Percentiles rank a stretch among this genome's conserved stretches.
Evolutionary conservation across 495 filamentous ascomycete genomes (phyloP).

Genomic region (Aspergillus haitiensis): DNA sequence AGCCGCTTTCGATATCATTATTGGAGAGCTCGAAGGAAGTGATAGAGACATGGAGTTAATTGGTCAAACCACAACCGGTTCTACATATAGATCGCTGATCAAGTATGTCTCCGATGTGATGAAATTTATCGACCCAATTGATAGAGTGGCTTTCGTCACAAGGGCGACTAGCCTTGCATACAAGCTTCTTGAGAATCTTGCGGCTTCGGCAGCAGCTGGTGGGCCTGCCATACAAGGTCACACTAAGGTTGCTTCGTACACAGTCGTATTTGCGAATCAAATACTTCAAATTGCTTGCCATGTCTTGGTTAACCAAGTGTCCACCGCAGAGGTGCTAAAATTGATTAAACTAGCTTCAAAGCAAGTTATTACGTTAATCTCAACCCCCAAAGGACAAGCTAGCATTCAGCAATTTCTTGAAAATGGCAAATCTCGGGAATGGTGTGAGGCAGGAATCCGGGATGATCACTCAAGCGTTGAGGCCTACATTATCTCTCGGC

Average conservation of each 20-base stretch:
- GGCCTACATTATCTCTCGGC: conserved; percentile 65
- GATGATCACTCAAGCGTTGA: conserved; percentile 57
- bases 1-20: conserved; percentile 54
- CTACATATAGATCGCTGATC: conserved; percentile 40
- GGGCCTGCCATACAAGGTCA: conserved; percentile 23
- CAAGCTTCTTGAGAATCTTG: conserved; percentile 31
- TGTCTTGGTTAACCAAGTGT: conserved; percentile 28
- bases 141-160: conserved; percentile 43
- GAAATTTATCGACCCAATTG: conserved; percentile 54
- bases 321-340: conserved; percentile 28
- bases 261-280: conserved; percentile 43
- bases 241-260: conserved; percentile 34
- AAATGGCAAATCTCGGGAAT: conserved; percentile 52
- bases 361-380: conserved; percentile 42
- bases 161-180: conserved; percentile 32
- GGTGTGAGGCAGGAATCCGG: conserved; percentile 66
- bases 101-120: conserved; percentile 50
- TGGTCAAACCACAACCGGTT: not conserved
- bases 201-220: conserved; percentile 23
- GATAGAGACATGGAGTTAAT: conserved; percentile 6
- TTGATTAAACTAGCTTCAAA: conserved; percentile 35
- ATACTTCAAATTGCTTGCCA: conserved; percentile 44
- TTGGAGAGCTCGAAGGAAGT: conserved; percentile 29
- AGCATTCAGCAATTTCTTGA: conserved; percentile 62
- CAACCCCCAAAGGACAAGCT: conserved; percentile 41